Conservation (phyloP, 352 stramenopile species). For the Phytophthora tubulina region DNA sequence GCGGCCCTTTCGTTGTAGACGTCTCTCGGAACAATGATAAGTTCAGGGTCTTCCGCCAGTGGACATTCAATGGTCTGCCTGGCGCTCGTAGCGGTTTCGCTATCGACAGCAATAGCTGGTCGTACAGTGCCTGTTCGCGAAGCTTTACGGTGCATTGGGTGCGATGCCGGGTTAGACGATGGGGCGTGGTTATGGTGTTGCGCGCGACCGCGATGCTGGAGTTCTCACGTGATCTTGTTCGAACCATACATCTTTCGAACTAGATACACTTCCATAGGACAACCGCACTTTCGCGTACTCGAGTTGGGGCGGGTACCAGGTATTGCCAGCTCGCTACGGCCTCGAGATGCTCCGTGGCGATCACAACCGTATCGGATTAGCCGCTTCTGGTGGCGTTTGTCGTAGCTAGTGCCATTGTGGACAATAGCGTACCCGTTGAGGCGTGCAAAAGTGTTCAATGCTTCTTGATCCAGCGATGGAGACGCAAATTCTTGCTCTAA, state of each 20-base stretch:
- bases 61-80: neutral
- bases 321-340: too few species aligned
- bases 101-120: neutral
- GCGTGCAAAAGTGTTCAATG: too few species aligned
- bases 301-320: neutral
- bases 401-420: too few species aligned
- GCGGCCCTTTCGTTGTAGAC: conserved; percentile 16
- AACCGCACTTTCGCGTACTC: conserved; percentile 3
- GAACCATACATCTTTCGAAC: neutral
- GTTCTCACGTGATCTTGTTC: neutral
- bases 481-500: too few species aligned
- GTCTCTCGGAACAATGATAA: neutral
- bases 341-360: too few species aligned
- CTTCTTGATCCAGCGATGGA: too few species aligned
- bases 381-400: too few species aligned
- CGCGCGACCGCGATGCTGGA: conserved; percentile 9
- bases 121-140: neutral
- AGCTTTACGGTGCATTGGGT: conserved; percentile 17
- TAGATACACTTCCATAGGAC: conserved; percentile 12
- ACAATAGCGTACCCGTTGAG: too few species aligned
- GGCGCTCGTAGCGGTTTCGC: conserved; percentile 6
- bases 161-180: conserved; percentile 9
- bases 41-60: neutral
- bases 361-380: too few species aligned
- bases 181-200: conserved; percentile 9